Percentiles rank a stretch among this genome's conserved stretches.
phyloP scores from a whole-genome alignment of 2,329 filamentous ascomycete species.

The Calonectria pseudoreteaudii region DNA sequence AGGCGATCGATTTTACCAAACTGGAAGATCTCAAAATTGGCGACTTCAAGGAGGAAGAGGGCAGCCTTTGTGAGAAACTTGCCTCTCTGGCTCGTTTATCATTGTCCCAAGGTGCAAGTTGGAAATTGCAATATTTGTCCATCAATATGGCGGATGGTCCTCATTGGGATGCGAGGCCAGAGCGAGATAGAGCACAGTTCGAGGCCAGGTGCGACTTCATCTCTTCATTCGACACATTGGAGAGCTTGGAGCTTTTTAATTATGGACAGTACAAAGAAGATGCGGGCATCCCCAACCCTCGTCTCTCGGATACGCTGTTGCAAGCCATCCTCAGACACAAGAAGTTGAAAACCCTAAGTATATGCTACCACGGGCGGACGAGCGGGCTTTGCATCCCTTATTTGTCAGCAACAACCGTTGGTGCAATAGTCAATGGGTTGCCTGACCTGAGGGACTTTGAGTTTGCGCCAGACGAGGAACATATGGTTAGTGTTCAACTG shows the following conservation, averaged over 20 bases:
- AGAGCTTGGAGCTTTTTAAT: slow-evolving; percentile 11
- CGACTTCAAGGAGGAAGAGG: background rate
- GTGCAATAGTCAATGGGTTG: slow-evolving; percentile 24
- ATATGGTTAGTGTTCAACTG: slow-evolving; percentile 22
- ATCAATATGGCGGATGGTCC: background rate
- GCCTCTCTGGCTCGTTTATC: background rate
- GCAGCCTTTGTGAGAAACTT: slow-evolving; percentile 13
- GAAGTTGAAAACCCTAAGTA: slow-evolving; percentile 21
- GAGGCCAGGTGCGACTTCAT: slow-evolving; percentile 21
- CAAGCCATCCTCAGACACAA: slow-evolving; percentile 32
- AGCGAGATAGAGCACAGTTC: background rate
- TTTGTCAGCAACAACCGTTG: slow-evolving; percentile 22
- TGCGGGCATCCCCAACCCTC: background rate
- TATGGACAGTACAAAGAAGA: slow-evolving; percentile 9
- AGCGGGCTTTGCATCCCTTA: slow-evolving; percentile 11
- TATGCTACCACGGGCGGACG: background rate
- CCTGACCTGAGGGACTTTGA: slow-evolving; percentile 18
- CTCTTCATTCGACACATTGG: slow-evolving; percentile 32
- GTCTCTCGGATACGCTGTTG: slow-evolving; percentile 14
- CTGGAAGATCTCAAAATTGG: slow-evolving; percentile 18
- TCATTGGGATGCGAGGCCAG: background rate
- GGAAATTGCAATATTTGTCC: slow-evolving; percentile 13
- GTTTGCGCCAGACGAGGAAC: slow-evolving; percentile 14
- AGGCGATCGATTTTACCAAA: slow-evolving; percentile 24
- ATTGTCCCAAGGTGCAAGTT: background rate